Percentiles rank a stretch among this genome's conserved stretches.
phyloP scores from a whole-genome alignment of 176 grass and related monocot species.

The Phyllostachys edulis region DNA sequence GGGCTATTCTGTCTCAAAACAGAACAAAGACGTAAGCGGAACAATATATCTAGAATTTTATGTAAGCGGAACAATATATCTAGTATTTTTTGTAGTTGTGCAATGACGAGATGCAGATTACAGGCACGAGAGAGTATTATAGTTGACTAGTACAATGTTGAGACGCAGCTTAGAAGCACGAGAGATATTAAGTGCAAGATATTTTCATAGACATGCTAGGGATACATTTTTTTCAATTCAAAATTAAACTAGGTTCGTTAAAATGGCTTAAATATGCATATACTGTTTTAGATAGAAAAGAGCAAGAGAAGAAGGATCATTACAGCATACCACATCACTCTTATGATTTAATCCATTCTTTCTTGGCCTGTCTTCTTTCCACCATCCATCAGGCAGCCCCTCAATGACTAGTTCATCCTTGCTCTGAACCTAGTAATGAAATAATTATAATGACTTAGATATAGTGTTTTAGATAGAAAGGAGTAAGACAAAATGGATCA shows the following conservation, averaged over 20 bases:
- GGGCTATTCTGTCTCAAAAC: background rate
- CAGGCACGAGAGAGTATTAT: background rate
- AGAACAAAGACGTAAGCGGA: background rate
- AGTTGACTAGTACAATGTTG: background rate
- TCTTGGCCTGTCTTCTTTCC: constrained; percentile 50
- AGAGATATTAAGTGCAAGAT: background rate
- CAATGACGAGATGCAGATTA: background rate
- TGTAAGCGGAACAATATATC: background rate
- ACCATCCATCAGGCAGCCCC: constrained; percentile 45
- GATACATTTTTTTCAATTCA: background rate
- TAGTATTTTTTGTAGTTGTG: background rate
- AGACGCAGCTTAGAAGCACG: background rate
- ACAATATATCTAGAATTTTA: background rate
- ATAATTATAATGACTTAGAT: background rate
- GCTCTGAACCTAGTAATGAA: constrained; percentile 34
- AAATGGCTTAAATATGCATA: background rate
- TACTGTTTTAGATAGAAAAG: background rate
- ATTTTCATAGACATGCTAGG: constrained; percentile 12
- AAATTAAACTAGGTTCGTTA: constrained; percentile 3
- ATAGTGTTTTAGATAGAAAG: background rate
- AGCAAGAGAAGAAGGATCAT: background rate
- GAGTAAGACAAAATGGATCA: background rate
- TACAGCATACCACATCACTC: constrained; percentile 42
- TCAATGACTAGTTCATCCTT: constrained; percentile 26
- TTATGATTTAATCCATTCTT: constrained; percentile 24